Evolutionary conservation across 139 green algal species (phyloP), one percentile per base, ranked within the genome.

Genomic region (Choricystis sp.): DNA sequence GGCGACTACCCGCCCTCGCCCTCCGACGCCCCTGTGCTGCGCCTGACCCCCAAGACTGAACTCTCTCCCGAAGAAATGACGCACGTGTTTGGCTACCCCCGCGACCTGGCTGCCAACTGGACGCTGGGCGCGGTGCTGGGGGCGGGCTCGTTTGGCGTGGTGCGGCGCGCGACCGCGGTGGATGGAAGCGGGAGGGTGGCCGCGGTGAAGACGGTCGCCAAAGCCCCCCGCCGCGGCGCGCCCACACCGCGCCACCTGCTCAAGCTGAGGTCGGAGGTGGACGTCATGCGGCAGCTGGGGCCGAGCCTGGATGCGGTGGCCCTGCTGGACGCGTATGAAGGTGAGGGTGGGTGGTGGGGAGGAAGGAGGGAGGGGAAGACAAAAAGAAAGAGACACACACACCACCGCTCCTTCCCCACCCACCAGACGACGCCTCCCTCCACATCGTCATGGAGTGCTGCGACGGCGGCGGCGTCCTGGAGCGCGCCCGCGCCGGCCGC

Each of bases 381-480:
- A 23, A 24, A 4, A 22, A n/a, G 29, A 30, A 23, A 19, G 25
- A 40, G 22, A 63, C 40, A 26, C 24, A 63, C 40, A 9, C 19
- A 21, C 26, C 26, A 31, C 40, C 5, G 31, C 40, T 26, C 25
- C 19, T 23, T 30, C 16, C 21, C 19, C 19, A 26, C 72, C 70
- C 73, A 82, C 69, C 77, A 85, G 82, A 92, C 64, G 82, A 91
- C 57, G 40, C 68, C 22, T 74, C 77, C 4, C 67, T 94, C 19
- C 83, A 95, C 69, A 66, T 95, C 62, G 80, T 95, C 0, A 94
- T 94, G 86, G 86, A 96, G 81, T 76, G 94, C 57, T 95, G 87
- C 67, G 79, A 84, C 57, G 89, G 86, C 4, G 81, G 85, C 1
- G 76, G 75, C 16, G 74, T 92, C 63, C 74, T 88, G 67, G 81